These are phyloP conservation scores for Colletotrichum trifolii DNA, from an alignment of 2,329 filamentous ascomycete genomes.

Conservation along the genomic window DNA sequence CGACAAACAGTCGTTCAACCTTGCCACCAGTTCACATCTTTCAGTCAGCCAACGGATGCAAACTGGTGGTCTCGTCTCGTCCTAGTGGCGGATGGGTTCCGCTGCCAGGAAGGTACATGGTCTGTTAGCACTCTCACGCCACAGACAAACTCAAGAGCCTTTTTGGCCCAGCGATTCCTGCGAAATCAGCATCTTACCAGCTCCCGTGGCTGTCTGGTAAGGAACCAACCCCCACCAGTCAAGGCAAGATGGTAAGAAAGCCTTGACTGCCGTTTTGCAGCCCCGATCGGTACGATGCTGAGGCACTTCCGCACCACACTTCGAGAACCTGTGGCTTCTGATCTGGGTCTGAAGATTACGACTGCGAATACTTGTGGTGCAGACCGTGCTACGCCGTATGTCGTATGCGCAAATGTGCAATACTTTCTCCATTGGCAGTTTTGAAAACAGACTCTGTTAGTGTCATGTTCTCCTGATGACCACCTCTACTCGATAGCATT, in stretches of 20 bases:
- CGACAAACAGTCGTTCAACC: too few species aligned
- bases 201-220: conserved; percentile 27
- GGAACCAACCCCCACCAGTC: conserved; percentile 21
- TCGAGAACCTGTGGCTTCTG: neutral
- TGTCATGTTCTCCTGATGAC: too few species aligned
- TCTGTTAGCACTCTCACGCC: neutral
- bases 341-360: conserved; percentile 3
- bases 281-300: conserved; percentile 12
- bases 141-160: conserved; percentile 7
- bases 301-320: neutral
- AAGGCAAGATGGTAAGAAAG: conserved; percentile 16
- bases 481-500: too few species aligned
- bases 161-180: conserved; percentile 14
- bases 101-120: neutral
- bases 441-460: too few species aligned
- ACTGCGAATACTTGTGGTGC: neutral
- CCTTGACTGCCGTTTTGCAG: conserved; percentile 22
- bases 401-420: too few species aligned
- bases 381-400: neutral
- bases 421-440: too few species aligned
- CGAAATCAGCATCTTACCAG: conserved; percentile 25
- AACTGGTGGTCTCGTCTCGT: neutral
- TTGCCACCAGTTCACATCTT: too few species aligned
- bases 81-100: conserved; percentile 20
- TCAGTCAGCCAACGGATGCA: too few species aligned